These are phyloP conservation scores for Pseudocercospora eumusae DNA, from an alignment of 2,329 filamentous ascomycete species.

Conservation along the genomic window DNA sequence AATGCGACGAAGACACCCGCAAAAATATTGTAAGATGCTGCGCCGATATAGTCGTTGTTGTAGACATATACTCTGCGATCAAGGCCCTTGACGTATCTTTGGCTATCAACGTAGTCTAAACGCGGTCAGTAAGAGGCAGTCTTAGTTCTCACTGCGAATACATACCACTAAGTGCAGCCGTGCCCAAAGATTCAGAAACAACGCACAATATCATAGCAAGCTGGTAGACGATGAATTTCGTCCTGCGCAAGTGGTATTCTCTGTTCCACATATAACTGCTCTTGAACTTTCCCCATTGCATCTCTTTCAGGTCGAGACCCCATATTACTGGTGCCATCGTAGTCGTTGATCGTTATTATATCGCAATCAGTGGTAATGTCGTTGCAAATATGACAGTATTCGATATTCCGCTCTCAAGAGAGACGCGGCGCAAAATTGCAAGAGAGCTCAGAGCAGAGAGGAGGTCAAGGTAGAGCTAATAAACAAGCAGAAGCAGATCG, in stretches of 20 bases:
- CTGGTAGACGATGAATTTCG: constrained; percentile 63
- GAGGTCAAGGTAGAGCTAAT: neutral
- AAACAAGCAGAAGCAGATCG: neutral
- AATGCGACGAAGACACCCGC: constrained; percentile 59
- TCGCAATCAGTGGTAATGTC: neutral
- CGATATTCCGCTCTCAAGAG: neutral
- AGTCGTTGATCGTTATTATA: neutral
- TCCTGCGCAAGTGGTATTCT: constrained; percentile 56
- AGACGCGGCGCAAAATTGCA: neutral
- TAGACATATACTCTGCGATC: constrained; percentile 47
- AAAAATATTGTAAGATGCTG: constrained; percentile 61
- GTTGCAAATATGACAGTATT: neutral
- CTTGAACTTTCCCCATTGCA: constrained; percentile 61
- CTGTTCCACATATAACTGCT: constrained; percentile 58
- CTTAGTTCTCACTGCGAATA: neutral
- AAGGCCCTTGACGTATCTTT: constrained; percentile 49
- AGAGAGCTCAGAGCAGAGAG: neutral
- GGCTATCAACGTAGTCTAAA: constrained; percentile 57
- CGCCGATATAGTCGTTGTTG: constrained; percentile 59
- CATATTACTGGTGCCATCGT: constrained; percentile 52
- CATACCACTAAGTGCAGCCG: constrained; percentile 56
- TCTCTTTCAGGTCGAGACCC: constrained; percentile 59
- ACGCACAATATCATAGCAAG: constrained; percentile 61
- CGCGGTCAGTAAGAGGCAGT: neutral
- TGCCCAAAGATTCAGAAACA: constrained; percentile 59